Conservation (phyloP, 768 basidiomycete species). For the Tylopilus felleus region DNA sequence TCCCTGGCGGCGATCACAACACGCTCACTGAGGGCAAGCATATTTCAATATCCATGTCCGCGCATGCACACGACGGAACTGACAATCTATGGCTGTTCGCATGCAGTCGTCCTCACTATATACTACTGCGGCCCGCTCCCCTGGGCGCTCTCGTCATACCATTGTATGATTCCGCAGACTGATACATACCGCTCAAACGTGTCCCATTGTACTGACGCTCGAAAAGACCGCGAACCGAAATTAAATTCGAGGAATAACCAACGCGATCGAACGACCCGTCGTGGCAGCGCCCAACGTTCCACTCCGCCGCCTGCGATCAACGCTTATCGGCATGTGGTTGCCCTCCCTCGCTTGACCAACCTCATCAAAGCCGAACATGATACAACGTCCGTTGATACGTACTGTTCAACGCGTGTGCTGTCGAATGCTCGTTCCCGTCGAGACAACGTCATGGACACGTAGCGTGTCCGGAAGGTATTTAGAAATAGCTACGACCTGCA, state of each 20-base stretch:
- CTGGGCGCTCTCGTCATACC: background rate
- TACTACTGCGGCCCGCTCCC: background rate
- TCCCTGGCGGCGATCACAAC: slow-evolving; percentile 22
- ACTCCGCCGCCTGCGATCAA: background rate
- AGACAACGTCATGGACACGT: background rate
- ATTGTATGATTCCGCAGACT: background rate
- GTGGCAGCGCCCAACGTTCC: background rate
- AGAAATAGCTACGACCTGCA: background rate
- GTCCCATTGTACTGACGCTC: background rate
- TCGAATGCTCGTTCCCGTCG: background rate
- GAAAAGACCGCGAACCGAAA: background rate
- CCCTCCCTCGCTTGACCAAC: background rate
- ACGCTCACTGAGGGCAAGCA: slow-evolving; percentile 2
- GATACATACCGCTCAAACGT: background rate
- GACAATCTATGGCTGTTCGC: slow-evolving; percentile 2
- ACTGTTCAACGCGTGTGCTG: background rate
- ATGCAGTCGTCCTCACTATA: background rate
- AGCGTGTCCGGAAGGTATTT: background rate
- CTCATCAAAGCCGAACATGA: background rate
- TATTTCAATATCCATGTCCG: slow-evolving; percentile 11
- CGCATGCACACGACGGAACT: background rate
- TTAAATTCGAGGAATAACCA: background rate
- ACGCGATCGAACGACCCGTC: slow-evolving; percentile 3
- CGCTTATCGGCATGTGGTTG: background rate
- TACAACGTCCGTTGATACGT: background rate